A percentile compares a stretch with the other conserved stretches of the same genome.
Conservation (phyloP, 2,329 filamentous ascomycete species). For the Fusarium fujikuroi region DNA sequence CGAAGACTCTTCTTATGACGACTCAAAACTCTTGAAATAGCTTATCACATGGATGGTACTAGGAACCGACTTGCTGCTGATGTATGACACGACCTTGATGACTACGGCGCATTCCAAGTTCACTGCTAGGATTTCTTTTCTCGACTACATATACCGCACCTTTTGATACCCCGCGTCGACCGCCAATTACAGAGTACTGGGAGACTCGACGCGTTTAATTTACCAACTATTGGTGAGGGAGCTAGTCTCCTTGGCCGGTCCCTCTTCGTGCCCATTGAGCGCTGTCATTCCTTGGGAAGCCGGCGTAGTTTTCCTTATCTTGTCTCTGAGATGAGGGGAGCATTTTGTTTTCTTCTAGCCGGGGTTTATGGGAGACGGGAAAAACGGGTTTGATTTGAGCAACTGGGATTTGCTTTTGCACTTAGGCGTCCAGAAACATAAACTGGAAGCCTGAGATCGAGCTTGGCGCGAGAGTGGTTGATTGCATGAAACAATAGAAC, state of each 20-base stretch:
- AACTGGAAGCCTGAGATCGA: conserved; percentile 23
- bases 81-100: conserved; percentile 44
- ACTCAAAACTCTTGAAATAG: conserved; percentile 3
- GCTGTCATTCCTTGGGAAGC: conserved; percentile 36
- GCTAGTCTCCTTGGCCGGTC: conserved; percentile 23
- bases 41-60: background rate
- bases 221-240: conserved; percentile 36
- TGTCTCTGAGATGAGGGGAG: conserved; percentile 19
- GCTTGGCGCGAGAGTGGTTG: conserved; percentile 34
- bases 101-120: conserved; percentile 40
- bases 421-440: conserved; percentile 21
- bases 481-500: conserved; percentile 37
- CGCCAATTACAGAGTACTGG: conserved; percentile 38
- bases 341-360: conserved; percentile 37
- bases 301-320: conserved; percentile 25
- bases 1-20: conserved; percentile 38
- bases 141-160: conserved; percentile 46
- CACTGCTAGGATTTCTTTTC: conserved; percentile 43
- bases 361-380: conserved; percentile 36
- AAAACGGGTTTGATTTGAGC: conserved; percentile 45
- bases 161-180: conserved; percentile 47
- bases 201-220: conserved; percentile 36
- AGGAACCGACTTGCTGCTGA: conserved; percentile 29
- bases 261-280: conserved; percentile 25
- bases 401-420: conserved; percentile 41